Base-by-base conservation (phyloP, 2,329 filamentous ascomycete genomes). In the Aaosphaeria arxii region DNA sequence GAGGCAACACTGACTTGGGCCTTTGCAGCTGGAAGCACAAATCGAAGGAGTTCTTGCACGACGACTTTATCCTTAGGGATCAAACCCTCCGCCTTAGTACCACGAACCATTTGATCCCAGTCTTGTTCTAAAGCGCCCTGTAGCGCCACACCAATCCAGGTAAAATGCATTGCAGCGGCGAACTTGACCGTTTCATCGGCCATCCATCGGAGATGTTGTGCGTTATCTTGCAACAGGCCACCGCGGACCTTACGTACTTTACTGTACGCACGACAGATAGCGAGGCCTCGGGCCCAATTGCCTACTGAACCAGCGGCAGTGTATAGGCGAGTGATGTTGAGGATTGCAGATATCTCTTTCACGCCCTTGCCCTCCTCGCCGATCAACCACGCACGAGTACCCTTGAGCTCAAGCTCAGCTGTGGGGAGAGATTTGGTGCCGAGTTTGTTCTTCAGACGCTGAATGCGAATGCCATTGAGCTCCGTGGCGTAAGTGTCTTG, bases 341-440 rank as follows among this genome's bases (percentile, higher is more conserved):
- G 73, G 11, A 91, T 74, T 1, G 82, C 82, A 36, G 80, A 77
- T 49, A 91, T 87, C 56, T 88, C 85, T 28, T 81, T 79, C 30
- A 88, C 78, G 1, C 87, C 88, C 38, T 80, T 71, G 1, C 87
- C 86, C 52, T 87, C 78, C 4, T 77, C 70, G 5, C 88, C 88
- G 30, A 91, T 70, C 5, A 89, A 74, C 75, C 84, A 45, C 64
- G 57, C 71, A 32, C 69, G 63, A 7, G 63, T 61, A 32, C 61
- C 61, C 51, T 45, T 61, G n/a, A 74, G 74, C 50, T 86, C 84
- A 0, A 91, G 76, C 64, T 91, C 87, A 0, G 86, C 87, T 0
- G 87, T 90, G 0, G 87, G 86, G 0, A 91, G 72, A 0, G 83
- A 76, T 42, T 81, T 81, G 0, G 86, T 90, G 29, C 87, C 87